These are phyloP conservation scores for Gossypium anomalum DNA, from an alignment of 345 rosid species.

Conservation along the genomic window DNA sequence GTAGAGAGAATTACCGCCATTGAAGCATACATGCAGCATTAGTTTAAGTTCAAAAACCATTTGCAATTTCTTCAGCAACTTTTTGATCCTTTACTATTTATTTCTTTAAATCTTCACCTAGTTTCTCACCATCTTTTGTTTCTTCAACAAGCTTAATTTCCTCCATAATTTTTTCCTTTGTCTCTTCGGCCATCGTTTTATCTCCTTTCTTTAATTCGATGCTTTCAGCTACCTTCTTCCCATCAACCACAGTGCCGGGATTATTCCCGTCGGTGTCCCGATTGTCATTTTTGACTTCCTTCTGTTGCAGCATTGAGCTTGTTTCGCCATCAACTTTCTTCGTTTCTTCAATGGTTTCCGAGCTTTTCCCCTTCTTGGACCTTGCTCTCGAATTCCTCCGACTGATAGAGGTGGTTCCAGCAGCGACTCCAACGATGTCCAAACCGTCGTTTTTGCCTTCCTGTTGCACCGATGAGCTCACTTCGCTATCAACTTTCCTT, in stretches of 20 bases:
- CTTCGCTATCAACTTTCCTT: not conserved
- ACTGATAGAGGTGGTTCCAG: slow-evolving; percentile 45
- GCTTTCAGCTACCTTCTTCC: slow-evolving; percentile 14
- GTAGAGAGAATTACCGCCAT: not conserved
- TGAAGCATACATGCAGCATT: not conserved
- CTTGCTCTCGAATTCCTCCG: slow-evolving; percentile 35
- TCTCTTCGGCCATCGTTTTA: not conserved
- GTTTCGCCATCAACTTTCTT: not conserved
- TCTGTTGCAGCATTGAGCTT: not conserved
- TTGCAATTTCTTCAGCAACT: slow-evolving; percentile 9
- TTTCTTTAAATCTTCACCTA: not conserved
- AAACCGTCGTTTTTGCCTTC: not conserved
- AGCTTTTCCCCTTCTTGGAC: not conserved
- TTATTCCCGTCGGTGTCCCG: not conserved
- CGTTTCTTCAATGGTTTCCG: not conserved
- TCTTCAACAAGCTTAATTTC: not conserved
- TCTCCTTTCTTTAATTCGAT: not conserved
- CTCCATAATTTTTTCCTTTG: not conserved
- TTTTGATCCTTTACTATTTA: not conserved
- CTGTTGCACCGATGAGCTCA: not conserved
- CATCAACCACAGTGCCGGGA: not conserved
- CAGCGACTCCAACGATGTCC: slow-evolving; percentile 23
- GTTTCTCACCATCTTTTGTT: not conserved
- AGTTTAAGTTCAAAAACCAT: slow-evolving; percentile 17
- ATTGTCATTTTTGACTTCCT: not conserved